Conservation (phyloP, 805 yeast species). For the Metschnikowia sp. region DNA sequence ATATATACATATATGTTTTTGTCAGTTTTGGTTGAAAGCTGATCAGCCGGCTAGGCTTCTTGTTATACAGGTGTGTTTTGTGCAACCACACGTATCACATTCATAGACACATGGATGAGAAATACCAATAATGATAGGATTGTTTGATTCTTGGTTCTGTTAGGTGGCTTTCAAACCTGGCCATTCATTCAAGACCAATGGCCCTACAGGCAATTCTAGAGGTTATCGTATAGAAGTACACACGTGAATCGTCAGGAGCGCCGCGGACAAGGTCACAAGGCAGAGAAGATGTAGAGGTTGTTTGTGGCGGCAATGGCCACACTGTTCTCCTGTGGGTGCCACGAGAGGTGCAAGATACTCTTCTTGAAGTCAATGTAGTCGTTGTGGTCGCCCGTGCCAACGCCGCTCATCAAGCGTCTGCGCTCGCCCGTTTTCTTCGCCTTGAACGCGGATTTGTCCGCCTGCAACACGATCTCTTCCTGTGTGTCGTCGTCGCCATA, state of each 20-base stretch:
- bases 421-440: constrained; percentile 59
- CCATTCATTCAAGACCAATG: too few species aligned
- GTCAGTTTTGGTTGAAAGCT: too few species aligned
- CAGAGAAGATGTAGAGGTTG: constrained; percentile 81
- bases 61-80: too few species aligned
- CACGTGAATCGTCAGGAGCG: neutral
- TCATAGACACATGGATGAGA: too few species aligned
- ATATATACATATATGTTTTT: too few species aligned
- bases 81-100: too few species aligned
- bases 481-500: constrained; percentile 33
- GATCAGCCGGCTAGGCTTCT: too few species aligned
- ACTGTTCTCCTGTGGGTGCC: constrained; percentile 97
- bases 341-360: constrained; percentile 89
- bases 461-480: constrained; percentile 78
- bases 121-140: too few species aligned
- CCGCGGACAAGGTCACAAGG: constrained; percentile 42
- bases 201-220: neutral
- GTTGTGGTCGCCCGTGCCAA: constrained; percentile 52
- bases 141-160: too few species aligned
- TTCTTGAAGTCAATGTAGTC: constrained; percentile 90
- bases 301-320: constrained; percentile 99
- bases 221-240: neutral
- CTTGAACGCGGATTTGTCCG: constrained; percentile 96
- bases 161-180: too few species aligned
- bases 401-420: constrained; percentile 49